Conservation (phyloP, 345 rosid species). For the Fremontodendron californicum region DNA sequence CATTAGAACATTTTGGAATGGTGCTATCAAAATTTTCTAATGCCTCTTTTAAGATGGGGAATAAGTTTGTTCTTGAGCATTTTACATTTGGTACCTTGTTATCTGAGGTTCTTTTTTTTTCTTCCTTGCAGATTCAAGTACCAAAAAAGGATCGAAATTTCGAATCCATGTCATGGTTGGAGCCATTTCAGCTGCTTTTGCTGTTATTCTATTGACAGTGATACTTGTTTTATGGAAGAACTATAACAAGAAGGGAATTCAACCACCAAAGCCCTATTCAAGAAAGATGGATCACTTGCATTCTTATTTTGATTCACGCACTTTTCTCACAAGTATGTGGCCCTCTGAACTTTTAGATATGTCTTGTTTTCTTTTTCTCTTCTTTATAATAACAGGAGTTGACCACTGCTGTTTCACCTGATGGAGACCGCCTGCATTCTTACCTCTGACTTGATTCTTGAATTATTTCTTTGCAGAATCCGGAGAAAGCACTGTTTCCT, state of each 20-base stretch:
- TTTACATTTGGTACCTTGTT: neutral
- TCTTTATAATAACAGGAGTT: neutral
- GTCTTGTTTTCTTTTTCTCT: neutral
- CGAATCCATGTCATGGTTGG: slow-evolving; percentile 4
- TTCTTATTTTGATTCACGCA: slow-evolving; percentile 5
- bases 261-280: neutral
- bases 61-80: neutral
- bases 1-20: neutral
- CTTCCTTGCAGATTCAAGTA: slow-evolving; percentile 18
- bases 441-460: slow-evolving; percentile 6
- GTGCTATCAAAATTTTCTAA: neutral
- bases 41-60: neutral
- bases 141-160: slow-evolving; percentile 18
- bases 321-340: slow-evolving; percentile 9
- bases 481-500: slow-evolving; percentile 20
- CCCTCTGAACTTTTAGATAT: neutral
- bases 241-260: slow-evolving; percentile 12
- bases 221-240: slow-evolving; percentile 19
- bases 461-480: slow-evolving; percentile 13
- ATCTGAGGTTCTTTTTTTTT: neutral
- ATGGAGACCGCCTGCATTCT: neutral
- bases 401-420: neutral
- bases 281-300: slow-evolving; percentile 11
- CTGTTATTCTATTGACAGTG: slow-evolving; percentile 7
- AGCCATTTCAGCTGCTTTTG: slow-evolving; percentile 19